phyloP scores from a whole-genome alignment of 176 grass and related monocot genomes.

The Aegilops bicornis region DNA sequence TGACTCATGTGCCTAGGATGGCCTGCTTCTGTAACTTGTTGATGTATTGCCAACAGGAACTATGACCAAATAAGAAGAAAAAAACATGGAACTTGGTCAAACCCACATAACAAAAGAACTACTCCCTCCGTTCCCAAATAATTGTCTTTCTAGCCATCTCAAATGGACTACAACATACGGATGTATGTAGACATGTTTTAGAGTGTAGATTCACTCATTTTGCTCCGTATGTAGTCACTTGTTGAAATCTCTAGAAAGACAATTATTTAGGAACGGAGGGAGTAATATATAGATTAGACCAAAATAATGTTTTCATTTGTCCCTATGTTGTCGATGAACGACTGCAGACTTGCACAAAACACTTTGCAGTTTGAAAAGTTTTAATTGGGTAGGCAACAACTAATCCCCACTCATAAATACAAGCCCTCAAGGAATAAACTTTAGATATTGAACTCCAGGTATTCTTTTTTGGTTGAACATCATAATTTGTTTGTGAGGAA shows the following conservation, averaged over 20 bases:
- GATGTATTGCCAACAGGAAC: slow-evolving; percentile 90
- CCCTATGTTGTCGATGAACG: not conserved
- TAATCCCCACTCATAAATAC: not conserved
- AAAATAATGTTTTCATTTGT: slow-evolving; percentile 6
- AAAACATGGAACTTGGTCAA: slow-evolving; percentile 13
- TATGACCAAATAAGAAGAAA: slow-evolving; percentile 40
- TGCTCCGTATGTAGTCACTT: too few species aligned
- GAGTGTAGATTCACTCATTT: too few species aligned
- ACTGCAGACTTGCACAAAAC: not conserved
- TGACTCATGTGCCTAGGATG: slow-evolving; percentile 75
- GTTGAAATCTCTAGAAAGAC: too few species aligned
- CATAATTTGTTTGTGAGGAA: slow-evolving; percentile 1
- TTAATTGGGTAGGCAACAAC: not conserved
- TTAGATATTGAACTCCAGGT: not conserved
- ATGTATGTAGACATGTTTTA: too few species aligned
- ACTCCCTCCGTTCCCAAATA: too few species aligned
- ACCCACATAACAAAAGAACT: not conserved
- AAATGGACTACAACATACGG: too few species aligned
- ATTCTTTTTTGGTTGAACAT: not conserved
- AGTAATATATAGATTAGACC: slow-evolving; percentile 8
- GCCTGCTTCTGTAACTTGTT: slow-evolving; percentile 76
- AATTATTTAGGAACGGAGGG: too few species aligned
- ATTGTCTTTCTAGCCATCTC: too few species aligned
- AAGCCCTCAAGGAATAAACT: not conserved
- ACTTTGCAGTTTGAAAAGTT: not conserved